These are phyloP conservation scores for Jackrogersella multiformis DNA, from an alignment of 495 filamentous ascomycete species.

Conservation along the genomic window DNA sequence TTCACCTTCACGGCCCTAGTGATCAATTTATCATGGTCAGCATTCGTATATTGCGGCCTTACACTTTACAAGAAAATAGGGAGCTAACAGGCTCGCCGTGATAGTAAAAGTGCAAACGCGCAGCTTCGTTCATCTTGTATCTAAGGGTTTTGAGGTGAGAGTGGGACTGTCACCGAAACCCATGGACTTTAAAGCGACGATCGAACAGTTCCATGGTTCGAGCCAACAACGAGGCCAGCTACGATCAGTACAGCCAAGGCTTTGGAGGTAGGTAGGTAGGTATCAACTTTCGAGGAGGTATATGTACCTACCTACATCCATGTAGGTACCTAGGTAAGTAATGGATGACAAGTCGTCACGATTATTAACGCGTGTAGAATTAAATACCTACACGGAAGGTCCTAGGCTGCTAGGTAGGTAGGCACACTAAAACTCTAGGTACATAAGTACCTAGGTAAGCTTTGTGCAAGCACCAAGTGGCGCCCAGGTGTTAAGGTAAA, in stretches of 20 bases:
- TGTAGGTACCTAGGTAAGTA: not conserved
- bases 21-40: not conserved
- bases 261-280: not conserved
- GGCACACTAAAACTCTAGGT: no score
- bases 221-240: not conserved
- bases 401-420: no score
- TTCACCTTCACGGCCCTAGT: slow-evolving; percentile 40
- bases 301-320: not conserved
- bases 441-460: no score
- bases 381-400: no score
- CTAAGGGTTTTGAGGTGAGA: not conserved
- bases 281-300: not conserved
- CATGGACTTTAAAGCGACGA: not conserved
- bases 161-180: slow-evolving; percentile 15
- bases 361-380: no score
- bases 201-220: slow-evolving; percentile 21
- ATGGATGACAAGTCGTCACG: no score
- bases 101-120: slow-evolving; percentile 52
- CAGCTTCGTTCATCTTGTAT: slow-evolving; percentile 51
- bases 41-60: no score
- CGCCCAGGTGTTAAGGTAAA: no score
- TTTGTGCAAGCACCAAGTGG: no score
- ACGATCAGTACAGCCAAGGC: not conserved
- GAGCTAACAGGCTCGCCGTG: slow-evolving; percentile 51
- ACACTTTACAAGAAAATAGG: no score